Percentiles rank a stretch among this genome's conserved stretches.
Conservation (phyloP, 2,329 filamentous ascomycete genomes). For the Penicillium sp. region DNA sequence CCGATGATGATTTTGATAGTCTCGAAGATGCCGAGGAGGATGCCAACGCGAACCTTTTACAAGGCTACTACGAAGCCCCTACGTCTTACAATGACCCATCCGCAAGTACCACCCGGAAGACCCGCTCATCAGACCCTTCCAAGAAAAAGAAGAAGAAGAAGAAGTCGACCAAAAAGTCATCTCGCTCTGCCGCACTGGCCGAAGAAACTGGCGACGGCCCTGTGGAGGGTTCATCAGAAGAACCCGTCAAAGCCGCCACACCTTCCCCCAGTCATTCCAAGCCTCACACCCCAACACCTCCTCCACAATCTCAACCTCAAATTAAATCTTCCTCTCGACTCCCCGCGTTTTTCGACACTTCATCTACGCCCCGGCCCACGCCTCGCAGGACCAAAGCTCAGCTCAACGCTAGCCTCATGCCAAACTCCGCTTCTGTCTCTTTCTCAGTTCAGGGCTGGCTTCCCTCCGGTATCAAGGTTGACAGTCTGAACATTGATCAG, state of each 20-base stretch:
- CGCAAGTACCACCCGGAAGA: slow-evolving; percentile 23
- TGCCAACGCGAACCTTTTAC: slow-evolving; percentile 41
- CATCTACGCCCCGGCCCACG: slow-evolving; percentile 21
- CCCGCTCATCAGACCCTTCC: slow-evolving; percentile 24
- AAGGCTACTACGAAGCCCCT: slow-evolving; percentile 48
- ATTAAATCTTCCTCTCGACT: slow-evolving; percentile 22
- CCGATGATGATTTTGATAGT: slow-evolving; percentile 48
- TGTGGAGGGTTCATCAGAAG: slow-evolving; percentile 13
- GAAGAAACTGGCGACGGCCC: slow-evolving; percentile 18
- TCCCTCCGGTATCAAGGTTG: slow-evolving; percentile 62
- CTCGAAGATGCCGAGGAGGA: slow-evolving; percentile 32
- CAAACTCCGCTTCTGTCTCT: slow-evolving; percentile 70
- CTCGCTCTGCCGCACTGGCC: slow-evolving; percentile 17
- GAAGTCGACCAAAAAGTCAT: slow-evolving; percentile 36
- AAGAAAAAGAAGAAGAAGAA: slow-evolving; percentile 39
- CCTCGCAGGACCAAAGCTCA: slow-evolving; percentile 47
- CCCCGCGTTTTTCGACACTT: slow-evolving; percentile 22
- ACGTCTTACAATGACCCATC: slow-evolving; percentile 32
- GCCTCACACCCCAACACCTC: slow-evolving; percentile 21
- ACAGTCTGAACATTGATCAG: slow-evolving; percentile 61
- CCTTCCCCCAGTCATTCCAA: slow-evolving; percentile 23
- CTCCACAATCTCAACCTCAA: slow-evolving; percentile 11
- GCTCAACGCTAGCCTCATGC: slow-evolving; percentile 75
- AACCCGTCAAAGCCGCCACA: slow-evolving; percentile 17
- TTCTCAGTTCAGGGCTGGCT: slow-evolving; percentile 62